Conservation (phyloP, 129 eudicot species). For the Sambucus nigra region DNA sequence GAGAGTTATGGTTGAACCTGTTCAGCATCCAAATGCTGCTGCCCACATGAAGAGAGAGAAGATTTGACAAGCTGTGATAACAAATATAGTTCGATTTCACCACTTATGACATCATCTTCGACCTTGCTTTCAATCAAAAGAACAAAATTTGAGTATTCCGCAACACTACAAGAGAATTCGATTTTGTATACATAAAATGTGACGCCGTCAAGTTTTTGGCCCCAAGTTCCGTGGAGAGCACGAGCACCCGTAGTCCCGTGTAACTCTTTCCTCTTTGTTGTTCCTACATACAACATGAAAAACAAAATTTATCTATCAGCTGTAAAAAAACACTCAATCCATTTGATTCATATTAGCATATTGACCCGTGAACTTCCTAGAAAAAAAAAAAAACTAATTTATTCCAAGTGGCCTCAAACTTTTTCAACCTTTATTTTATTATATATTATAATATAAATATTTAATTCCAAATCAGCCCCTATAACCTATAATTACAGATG, state of each 20-base stretch:
- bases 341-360: no score
- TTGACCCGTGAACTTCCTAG: no score
- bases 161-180: conserved; percentile 42
- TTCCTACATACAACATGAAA: conserved; percentile 36
- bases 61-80: conserved; percentile 46
- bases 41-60: conserved; percentile 40
- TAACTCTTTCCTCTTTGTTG: conserved; percentile 89
- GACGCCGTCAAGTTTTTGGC: conserved; percentile 26
- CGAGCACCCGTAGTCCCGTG: conserved; percentile 52
- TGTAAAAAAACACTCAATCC: no score
- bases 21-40: conserved; percentile 38
- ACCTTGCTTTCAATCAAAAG: conserved; percentile 63
- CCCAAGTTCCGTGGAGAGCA: conserved; percentile 69
- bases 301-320: no score
- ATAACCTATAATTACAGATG: no score
- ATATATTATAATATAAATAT: no score
- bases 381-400: no score
- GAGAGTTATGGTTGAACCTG: conserved; percentile 38
- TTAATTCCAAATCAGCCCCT: no score
- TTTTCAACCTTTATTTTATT: no score
- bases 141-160: conserved; percentile 48
- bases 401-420: no score
- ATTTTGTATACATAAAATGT: conserved; percentile 52
- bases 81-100: conserved; percentile 58
- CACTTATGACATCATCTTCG: conserved; percentile 66